These are phyloP conservation scores for Pythium aphanidermatum DNA, from an alignment of 352 stramenopile species.

Conservation along the genomic window DNA sequence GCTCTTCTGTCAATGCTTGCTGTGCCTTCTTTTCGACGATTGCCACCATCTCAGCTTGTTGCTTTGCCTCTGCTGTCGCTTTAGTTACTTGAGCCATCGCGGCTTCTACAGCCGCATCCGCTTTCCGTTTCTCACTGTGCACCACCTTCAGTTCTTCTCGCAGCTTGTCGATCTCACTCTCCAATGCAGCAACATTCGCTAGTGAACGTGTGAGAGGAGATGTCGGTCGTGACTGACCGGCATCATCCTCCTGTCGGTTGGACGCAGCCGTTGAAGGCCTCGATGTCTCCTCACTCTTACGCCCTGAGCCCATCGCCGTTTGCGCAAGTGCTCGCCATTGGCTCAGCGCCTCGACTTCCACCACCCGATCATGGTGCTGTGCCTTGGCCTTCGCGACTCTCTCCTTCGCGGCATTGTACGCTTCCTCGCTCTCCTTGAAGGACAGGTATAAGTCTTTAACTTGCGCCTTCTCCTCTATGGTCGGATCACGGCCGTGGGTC, in stretches of 20 bases:
- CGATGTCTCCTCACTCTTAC: not conserved
- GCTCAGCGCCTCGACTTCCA: conserved; percentile 41
- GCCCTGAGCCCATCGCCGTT: not conserved
- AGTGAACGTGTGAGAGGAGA: conserved; percentile 2
- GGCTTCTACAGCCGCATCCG: conserved; percentile 1
- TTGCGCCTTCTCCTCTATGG: conserved; percentile 71
- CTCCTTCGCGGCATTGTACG: conserved; percentile 38
- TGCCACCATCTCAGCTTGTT: not conserved
- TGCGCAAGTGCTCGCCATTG: conserved; percentile 39
- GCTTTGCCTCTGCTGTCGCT: conserved; percentile 5
- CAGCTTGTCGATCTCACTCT: conserved; percentile 13
- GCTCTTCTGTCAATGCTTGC: not conserved
- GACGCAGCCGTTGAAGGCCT: not conserved
- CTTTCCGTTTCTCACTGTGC: not conserved
- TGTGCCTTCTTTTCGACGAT: not conserved
- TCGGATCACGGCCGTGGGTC: conserved; percentile 40
- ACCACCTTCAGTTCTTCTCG: conserved; percentile 1
- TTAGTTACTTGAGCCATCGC: not conserved
- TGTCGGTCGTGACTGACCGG: not conserved
- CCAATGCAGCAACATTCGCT: conserved; percentile 2
- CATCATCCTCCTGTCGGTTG: no score
- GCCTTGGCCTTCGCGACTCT: conserved; percentile 31
- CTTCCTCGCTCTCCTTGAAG: conserved; percentile 68
- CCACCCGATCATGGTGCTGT: conserved; percentile 34
- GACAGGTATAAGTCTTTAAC: conserved; percentile 71